phyloP scores from a whole-genome alignment of 2,329 filamentous ascomycete genomes.

The Macroventuria anomochaeta region DNA sequence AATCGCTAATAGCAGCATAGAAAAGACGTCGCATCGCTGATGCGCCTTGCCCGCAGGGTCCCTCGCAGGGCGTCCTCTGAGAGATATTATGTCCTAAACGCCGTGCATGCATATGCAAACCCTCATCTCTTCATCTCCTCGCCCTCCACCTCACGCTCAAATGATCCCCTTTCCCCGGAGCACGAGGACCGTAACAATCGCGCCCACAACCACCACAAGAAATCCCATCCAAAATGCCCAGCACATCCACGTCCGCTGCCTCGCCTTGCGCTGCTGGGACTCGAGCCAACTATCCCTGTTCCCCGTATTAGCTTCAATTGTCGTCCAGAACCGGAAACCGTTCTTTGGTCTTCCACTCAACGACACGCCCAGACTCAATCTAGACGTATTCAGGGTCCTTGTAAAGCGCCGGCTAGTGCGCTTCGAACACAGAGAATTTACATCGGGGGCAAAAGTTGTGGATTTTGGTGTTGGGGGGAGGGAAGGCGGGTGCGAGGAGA shows the following conservation, averaged over 20 bases:
- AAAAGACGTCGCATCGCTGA: not conserved
- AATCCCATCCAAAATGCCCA: conserved; percentile 57
- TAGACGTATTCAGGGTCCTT: conserved; percentile 27
- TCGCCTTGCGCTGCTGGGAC: conserved; percentile 56
- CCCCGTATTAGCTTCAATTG: conserved; percentile 28
- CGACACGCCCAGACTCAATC: conserved; percentile 25
- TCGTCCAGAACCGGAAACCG: conserved; percentile 44
- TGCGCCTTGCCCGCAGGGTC: too few relatives aligned
- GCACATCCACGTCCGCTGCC: conserved; percentile 56
- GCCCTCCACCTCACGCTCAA: too few relatives aligned
- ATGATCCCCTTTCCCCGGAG: conserved; percentile 43
- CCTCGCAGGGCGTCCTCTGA: too few relatives aligned
- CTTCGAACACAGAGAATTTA: too few relatives aligned
- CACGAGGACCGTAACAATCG: conserved; percentile 57
- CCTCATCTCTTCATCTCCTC: too few relatives aligned
- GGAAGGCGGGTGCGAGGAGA: conserved; percentile 6
- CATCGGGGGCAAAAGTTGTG: too few relatives aligned
- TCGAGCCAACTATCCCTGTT: conserved; percentile 56
- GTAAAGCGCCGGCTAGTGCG: conserved; percentile 9
- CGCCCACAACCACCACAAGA: conserved; percentile 53
- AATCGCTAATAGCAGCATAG: not conserved
- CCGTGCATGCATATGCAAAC: not conserved
- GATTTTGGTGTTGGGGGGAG: conserved; percentile 1
- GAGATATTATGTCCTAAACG: not conserved
- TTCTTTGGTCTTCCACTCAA: conserved; percentile 35